These are phyloP conservation scores for Wickerhamomyces kurtzmanii DNA, from an alignment of 805 yeast species.

Conservation along the genomic window DNA sequence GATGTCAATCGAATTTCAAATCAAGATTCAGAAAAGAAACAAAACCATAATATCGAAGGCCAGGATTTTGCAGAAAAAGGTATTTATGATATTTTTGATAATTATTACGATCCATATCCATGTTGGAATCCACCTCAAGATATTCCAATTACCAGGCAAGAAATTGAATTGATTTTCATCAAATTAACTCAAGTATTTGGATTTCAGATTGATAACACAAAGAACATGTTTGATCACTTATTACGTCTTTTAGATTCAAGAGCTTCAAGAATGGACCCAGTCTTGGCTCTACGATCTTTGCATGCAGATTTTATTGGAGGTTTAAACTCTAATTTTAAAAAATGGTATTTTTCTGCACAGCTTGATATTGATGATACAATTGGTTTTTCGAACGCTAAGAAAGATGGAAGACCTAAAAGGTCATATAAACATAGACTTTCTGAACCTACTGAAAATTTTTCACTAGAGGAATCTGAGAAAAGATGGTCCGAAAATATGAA, in stretches of 20 bases:
- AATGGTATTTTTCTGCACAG: conserved; percentile 72
- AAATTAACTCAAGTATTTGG: conserved; percentile 49
- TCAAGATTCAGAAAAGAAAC: conserved; percentile 18
- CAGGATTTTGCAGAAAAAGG: conserved; percentile 28
- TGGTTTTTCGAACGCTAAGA: conserved; percentile 22
- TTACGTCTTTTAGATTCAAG: conserved; percentile 58
- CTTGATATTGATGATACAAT: conserved; percentile 48
- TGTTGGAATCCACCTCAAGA: conserved; percentile 32
- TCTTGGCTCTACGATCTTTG: conserved; percentile 43
- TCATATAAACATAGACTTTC: conserved; percentile 2
- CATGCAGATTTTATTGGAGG: conserved; percentile 78
- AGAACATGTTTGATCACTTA: conserved; percentile 58
- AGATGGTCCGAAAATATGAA: conserved; percentile 46
- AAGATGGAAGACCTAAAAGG: conserved; percentile 15
- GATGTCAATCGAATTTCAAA: conserved; percentile 25
- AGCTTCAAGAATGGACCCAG: conserved; percentile 53
- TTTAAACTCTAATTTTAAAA: conserved; percentile 51
- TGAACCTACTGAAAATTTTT: conserved; percentile 1
- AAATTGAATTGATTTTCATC: conserved; percentile 47
- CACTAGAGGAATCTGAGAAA: conserved; percentile 33
- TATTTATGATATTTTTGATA: conserved; percentile 31
- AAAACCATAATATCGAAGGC: conserved; percentile 17
- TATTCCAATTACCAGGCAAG: conserved; percentile 39
- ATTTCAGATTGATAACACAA: conserved; percentile 56
- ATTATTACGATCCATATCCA: conserved; percentile 39